Evolutionary conservation across 2,329 filamentous ascomycete genomes (phyloP).

Genomic region (Talaromyces sp.): DNA sequence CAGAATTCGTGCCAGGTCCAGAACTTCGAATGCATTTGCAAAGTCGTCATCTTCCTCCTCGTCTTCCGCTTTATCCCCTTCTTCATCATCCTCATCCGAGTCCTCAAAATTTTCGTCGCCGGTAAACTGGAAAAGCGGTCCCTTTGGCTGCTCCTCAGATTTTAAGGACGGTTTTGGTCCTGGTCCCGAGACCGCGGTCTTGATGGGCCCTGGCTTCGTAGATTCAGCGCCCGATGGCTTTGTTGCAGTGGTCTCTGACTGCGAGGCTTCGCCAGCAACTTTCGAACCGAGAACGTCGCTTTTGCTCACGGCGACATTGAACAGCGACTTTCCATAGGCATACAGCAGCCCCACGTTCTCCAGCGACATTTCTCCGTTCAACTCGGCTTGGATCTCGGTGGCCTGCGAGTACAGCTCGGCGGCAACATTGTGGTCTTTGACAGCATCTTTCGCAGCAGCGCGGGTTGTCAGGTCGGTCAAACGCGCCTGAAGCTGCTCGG

Average conservation of each 20-base stretch:
- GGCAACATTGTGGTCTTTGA: constrained; percentile 81
- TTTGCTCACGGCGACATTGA: constrained; percentile 88
- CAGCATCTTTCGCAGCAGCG: constrained; percentile 77
- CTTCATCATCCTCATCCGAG: constrained; percentile 56
- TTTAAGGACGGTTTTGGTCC: constrained; percentile 13
- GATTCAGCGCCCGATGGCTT: constrained; percentile 19
- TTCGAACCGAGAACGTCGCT: constrained; percentile 89
- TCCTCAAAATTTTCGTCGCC: constrained; percentile 92
- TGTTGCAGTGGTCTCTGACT: constrained; percentile 41
- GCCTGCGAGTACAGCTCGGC: constrained; percentile 84
- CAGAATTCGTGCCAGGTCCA: constrained; percentile 57
- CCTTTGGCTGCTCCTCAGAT: constrained; percentile 19
- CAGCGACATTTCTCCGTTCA: constrained; percentile 86
- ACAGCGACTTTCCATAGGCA: constrained; percentile 86
- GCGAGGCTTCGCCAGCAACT: constrained; percentile 49
- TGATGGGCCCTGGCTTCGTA: constrained; percentile 17
- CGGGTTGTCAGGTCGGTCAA: constrained; percentile 73
- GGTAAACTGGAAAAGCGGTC: constrained; percentile 82
- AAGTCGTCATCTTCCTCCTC: constrained; percentile 62
- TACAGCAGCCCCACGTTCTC: constrained; percentile 93
- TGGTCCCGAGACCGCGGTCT: constrained; percentile 21
- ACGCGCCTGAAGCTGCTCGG: constrained; percentile 50
- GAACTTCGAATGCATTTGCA: constrained; percentile 57
- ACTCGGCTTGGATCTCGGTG: constrained; percentile 78
- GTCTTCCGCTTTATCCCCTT: constrained; percentile 40